Conservation (phyloP, 352 stramenopile genomes). For the Phytophthora hybrid region DNA sequence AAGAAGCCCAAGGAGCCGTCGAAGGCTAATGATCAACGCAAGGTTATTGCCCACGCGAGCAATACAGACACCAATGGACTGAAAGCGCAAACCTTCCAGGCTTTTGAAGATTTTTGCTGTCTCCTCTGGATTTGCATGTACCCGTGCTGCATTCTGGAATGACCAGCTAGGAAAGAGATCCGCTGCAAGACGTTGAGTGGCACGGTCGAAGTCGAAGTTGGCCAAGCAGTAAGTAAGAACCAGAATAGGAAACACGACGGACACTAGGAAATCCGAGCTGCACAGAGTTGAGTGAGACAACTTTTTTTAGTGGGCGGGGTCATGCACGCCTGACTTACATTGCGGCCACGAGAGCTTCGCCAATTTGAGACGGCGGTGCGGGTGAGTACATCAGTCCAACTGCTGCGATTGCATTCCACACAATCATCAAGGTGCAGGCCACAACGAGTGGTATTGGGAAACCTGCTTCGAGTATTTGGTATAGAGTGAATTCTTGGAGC, state of each 20-base stretch:
- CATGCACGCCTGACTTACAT: slow-evolving; percentile 18
- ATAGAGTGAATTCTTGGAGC: slow-evolving; percentile 29
- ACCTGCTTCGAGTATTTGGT: slow-evolving; percentile 32
- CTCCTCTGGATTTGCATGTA: slow-evolving; percentile 36
- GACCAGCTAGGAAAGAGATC: slow-evolving; percentile 26
- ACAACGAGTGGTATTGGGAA: slow-evolving; percentile 30
- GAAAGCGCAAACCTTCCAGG: slow-evolving; percentile 39
- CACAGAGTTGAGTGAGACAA: neutral
- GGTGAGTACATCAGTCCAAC: slow-evolving; percentile 23
- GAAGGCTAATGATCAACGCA: slow-evolving; percentile 29
- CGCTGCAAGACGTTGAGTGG: slow-evolving; percentile 16
- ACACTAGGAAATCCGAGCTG: slow-evolving; percentile 49
- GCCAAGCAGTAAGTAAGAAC: slow-evolving; percentile 37
- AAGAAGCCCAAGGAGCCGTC: slow-evolving; percentile 30
- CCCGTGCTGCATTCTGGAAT: slow-evolving; percentile 33
- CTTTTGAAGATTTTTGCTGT: slow-evolving; percentile 33
- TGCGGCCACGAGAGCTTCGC: slow-evolving; percentile 30
- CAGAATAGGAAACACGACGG: slow-evolving; percentile 40
- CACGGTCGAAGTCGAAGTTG: slow-evolving; percentile 42
- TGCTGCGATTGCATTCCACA: slow-evolving; percentile 34
- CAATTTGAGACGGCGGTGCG: slow-evolving; percentile 21
- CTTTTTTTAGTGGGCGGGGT: neutral
- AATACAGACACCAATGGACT: slow-evolving; percentile 37
- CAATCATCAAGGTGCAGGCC: slow-evolving; percentile 31
- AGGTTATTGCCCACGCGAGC: slow-evolving; percentile 44